These are phyloP conservation scores for Fibroporia radiculosa DNA, from an alignment of 768 basidiomycete genomes.

Conservation along the genomic window DNA sequence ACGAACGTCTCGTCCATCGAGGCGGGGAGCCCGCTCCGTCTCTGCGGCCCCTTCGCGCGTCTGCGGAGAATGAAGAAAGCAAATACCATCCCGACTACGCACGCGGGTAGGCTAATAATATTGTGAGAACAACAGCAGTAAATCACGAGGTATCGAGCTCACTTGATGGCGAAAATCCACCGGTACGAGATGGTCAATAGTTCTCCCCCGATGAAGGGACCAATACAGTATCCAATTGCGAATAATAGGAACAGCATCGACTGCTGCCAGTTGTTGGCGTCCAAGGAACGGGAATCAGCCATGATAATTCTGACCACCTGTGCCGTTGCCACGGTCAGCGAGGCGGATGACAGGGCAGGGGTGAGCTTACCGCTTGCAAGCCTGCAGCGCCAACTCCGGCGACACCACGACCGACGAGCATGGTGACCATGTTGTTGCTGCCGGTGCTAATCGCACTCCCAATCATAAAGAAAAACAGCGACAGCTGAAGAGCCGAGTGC, in stretches of 20 bases:
- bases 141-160: conserved; percentile 10
- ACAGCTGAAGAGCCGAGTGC: conserved; percentile 36
- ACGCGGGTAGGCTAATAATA: conserved; percentile 33
- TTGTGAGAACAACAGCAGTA: too few species aligned
- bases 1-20: conserved; percentile 13
- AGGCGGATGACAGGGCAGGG: conserved; percentile 10
- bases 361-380: conserved; percentile 27
- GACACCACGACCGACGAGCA: conserved; percentile 39
- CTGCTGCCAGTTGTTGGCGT: conserved; percentile 36
- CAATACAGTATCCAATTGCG: conserved; percentile 32
- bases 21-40: conserved; percentile 9
- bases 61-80: conserved; percentile 34
- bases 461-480: conserved; percentile 36
- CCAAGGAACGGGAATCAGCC: conserved; percentile 34
- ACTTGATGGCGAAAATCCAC: conserved; percentile 54
- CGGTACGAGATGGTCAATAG: conserved; percentile 35
- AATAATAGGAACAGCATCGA: conserved; percentile 36
- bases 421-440: conserved; percentile 35
- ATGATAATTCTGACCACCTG: conserved; percentile 37
- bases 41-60: conserved; percentile 17
- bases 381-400: conserved; percentile 45
- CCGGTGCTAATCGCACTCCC: conserved; percentile 43
- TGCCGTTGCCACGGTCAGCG: neutral
- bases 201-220: conserved; percentile 38
- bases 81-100: conserved; percentile 28